Evolutionary conservation across 805 yeast species (phyloP).

Genomic region (Barnettozyma populi): DNA sequence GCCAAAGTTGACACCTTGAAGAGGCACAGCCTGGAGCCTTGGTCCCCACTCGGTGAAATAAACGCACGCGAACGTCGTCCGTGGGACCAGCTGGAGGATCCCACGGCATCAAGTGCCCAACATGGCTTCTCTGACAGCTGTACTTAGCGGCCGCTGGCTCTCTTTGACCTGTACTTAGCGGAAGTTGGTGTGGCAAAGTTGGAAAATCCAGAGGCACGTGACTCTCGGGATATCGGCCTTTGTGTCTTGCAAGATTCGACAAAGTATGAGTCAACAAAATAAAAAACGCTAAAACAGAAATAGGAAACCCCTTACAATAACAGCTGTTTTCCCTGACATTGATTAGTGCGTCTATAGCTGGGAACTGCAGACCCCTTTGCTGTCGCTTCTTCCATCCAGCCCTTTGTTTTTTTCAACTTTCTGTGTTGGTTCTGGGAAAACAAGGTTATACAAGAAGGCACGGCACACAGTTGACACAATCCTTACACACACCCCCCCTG

Average conservation of each 20-base stretch:
- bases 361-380: neutral
- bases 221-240: neutral
- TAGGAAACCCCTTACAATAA: neutral
- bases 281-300: neutral
- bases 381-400: too few species aligned
- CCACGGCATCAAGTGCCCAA: neutral
- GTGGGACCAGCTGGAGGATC: too few species aligned
- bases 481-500: neutral
- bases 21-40: too few species aligned
- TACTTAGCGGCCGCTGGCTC: conserved; percentile 5
- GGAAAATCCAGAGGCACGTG: neutral
- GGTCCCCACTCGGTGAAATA: too few species aligned
- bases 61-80: too few species aligned
- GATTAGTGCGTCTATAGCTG: neutral
- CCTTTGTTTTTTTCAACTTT: too few species aligned
- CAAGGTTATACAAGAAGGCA: neutral
- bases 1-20: too few species aligned
- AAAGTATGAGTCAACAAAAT: neutral
- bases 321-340: neutral
- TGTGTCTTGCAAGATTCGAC: neutral
- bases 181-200: neutral
- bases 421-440: neutral
- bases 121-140: conserved; percentile 2
- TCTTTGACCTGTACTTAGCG: conserved; percentile 8
- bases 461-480: conserved; percentile 1